Evolutionary conservation across 2,329 filamentous ascomycete genomes (phyloP), one percentile per base, ranked within the genome.

Genomic region (Aspergillus arachidicola): DNA sequence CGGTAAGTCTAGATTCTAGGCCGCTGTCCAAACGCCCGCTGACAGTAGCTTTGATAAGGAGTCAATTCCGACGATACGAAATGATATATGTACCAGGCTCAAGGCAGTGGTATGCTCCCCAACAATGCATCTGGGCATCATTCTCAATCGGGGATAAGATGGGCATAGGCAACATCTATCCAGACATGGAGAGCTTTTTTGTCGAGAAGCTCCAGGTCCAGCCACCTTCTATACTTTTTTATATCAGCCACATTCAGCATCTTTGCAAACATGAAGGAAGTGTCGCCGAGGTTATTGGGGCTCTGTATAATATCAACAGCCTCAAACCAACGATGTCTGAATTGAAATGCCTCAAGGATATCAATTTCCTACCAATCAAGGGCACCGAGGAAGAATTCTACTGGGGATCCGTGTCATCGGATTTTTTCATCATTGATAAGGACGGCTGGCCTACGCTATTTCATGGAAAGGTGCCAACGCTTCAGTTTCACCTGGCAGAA

Each of bases 361-460:
- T 57, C 12, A 48, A 16, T 16, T 54, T 63, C 32, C 30, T 63
- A 28, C 57, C 57, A 32, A 55, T 58, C 28, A 14, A 59, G 46
- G 30, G 45, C 1, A 4, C 21, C 4, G 4, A 58, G 16, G 21
- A 54, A 23, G 9, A 26, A 6, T 30, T 34, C 23, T 23, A 34
- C n/a, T 53, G 21, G 38, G 32, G 45, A 19, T 38, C 45, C 5
- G 23, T 23, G 14, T 48, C 51, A 38, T 50, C 28, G 2, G 36
- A 53, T 51, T 60, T 63, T 30, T 38, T 63, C 26, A 60, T 63
- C n/a, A 23, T 54, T 36, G 53, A 63, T 55, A 43, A 30, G 9
- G 57, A 63, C 10, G 51, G 61, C 56, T 57, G 48, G 59, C 41
- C 34, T 32, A 45, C 4, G 43, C 23, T 41, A 23, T 36, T 23